Evolutionary conservation across 139 green algal genomes (phyloP).

Genomic region (Chlamydomonas sphaeroides): DNA sequence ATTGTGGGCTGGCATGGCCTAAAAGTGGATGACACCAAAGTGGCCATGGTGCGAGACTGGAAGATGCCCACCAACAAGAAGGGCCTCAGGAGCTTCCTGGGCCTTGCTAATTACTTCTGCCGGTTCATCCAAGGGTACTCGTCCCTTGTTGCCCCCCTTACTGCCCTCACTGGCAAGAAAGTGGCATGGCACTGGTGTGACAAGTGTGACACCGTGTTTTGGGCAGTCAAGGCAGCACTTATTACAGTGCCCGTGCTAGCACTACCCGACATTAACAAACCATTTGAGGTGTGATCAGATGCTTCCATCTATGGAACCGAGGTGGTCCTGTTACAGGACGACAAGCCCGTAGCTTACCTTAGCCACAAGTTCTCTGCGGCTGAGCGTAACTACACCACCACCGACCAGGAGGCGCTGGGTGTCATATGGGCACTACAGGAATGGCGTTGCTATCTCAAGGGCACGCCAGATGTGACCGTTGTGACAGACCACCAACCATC

Average conservation of each 20-base stretch:
- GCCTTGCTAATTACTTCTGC: slow-evolving; percentile 57
- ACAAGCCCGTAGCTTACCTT: slow-evolving; percentile 49
- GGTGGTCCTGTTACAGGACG: slow-evolving; percentile 45
- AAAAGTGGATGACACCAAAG: background rate
- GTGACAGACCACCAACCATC: slow-evolving; percentile 56
- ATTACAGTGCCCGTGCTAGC: slow-evolving; percentile 25
- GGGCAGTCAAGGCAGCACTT: slow-evolving; percentile 34
- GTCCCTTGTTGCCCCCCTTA: slow-evolving; percentile 42
- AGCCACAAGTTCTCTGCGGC: background rate
- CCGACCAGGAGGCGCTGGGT: slow-evolving; percentile 57
- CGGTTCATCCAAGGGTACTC: slow-evolving; percentile 52
- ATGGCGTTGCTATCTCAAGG: slow-evolving; percentile 58
- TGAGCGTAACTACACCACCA: slow-evolving; percentile 17
- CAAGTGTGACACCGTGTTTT: slow-evolving; percentile 9
- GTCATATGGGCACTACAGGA: slow-evolving; percentile 39
- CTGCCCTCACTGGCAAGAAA: slow-evolving; percentile 20
- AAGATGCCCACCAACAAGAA: slow-evolving; percentile 5
- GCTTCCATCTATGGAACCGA: slow-evolving; percentile 40
- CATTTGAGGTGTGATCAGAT: slow-evolving; percentile 40
- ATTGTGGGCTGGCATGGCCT: background rate
- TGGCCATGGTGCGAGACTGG: slow-evolving; percentile 1
- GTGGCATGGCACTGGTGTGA: background rate
- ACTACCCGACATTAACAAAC: slow-evolving; percentile 18
- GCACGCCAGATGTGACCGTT: slow-evolving; percentile 3
- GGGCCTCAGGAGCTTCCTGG: slow-evolving; percentile 36